Conservation (phyloP, 106 monocot species). For the Cymbidium sinense region DNA sequence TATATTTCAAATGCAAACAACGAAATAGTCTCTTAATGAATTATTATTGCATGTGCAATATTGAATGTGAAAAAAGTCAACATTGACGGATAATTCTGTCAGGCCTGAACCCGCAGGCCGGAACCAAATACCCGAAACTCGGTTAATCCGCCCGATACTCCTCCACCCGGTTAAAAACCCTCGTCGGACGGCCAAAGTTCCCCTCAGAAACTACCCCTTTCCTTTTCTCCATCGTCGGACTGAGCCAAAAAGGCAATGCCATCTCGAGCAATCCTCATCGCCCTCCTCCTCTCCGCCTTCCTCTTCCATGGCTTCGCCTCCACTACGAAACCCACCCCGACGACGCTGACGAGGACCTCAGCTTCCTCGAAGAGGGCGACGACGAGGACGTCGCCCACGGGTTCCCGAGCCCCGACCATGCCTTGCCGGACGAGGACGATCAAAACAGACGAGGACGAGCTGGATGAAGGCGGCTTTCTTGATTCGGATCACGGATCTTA, state of each 20-base stretch:
- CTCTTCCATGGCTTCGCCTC: conserved; percentile 9
- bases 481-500: conserved; percentile 14
- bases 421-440: not conserved
- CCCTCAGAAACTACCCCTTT: not conserved
- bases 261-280: conserved; percentile 31
- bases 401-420: not conserved
- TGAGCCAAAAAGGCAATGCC: conserved; percentile 18
- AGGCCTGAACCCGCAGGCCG: no score
- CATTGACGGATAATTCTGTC: no score
- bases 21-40: no score
- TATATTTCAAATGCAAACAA: no score
- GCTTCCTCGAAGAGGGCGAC: conserved; percentile 59
- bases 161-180: not conserved
- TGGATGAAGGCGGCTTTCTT: conserved; percentile 18
- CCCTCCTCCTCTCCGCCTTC: conserved; percentile 13
- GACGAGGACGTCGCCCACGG: conserved; percentile 5
- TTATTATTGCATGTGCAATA: no score
- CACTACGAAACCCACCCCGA: conserved; percentile 8
- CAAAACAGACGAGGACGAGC: conserved; percentile 20
- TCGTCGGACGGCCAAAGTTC: not conserved
- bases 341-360: conserved; percentile 56
- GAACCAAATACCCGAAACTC: no score
- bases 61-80: no score
- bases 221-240: not conserved
- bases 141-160: no score